Evolutionary conservation across 371 early-diverging fungal species (phyloP).

Genomic region (Syncephalis plumigaleata): DNA sequence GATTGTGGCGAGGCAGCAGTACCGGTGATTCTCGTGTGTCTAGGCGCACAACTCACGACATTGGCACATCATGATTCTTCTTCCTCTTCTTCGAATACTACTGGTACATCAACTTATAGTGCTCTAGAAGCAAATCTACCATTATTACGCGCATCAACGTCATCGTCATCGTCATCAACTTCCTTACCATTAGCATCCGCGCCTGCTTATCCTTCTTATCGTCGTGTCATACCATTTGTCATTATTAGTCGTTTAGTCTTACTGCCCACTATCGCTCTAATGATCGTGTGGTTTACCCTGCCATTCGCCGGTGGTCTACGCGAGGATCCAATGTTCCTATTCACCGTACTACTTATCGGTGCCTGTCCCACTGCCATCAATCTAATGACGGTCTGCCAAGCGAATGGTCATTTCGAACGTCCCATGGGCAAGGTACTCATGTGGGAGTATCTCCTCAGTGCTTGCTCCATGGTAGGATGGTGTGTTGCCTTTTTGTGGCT

Average conservation of each 20-base stretch:
- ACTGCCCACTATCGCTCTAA: conserved; percentile 17
- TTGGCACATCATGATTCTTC: conserved; percentile 5
- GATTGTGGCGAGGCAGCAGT: conserved; percentile 34
- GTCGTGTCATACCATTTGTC: conserved; percentile 1
- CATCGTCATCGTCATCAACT: too few relatives aligned
- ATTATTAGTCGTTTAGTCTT: conserved; percentile 18
- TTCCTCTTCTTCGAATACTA: too few relatives aligned
- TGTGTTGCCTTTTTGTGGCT: conserved; percentile 3
- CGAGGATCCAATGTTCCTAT: conserved; percentile 23
- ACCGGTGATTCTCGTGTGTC: conserved; percentile 32
- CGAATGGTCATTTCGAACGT: conserved; percentile 24
- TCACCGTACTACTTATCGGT: conserved; percentile 25
- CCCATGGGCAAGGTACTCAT: conserved; percentile 23
- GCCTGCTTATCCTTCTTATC: background rate
- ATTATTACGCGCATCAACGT: too few relatives aligned
- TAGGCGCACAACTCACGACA: conserved; percentile 31
- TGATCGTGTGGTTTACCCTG: conserved; percentile 8
- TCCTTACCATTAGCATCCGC: too few relatives aligned
- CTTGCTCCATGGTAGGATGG: background rate
- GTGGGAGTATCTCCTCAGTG: conserved; percentile 3
- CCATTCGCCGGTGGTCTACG: conserved; percentile 14
- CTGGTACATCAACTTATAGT: too few relatives aligned
- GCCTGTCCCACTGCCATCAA: conserved; percentile 32
- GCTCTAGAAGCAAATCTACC: too few relatives aligned
- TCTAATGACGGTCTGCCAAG: conserved; percentile 25